Conservation (phyloP, 2,329 filamentous ascomycete species). For the Meredithiella fracta region DNA sequence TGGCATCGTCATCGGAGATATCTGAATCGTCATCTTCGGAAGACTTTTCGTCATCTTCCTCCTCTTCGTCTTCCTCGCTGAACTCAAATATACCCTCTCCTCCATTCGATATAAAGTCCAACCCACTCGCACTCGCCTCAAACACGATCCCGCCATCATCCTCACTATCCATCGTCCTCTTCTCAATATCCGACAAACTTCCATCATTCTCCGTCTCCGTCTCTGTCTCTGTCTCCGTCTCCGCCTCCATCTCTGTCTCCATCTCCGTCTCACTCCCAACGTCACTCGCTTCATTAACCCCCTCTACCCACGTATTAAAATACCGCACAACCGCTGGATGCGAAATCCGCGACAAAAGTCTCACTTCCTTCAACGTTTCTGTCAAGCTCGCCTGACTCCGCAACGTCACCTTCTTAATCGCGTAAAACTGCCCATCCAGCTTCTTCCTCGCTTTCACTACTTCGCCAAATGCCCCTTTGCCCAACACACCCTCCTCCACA, state of each 20-base stretch:
- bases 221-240: constrained; percentile 34
- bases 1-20: constrained; percentile 1
- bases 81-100: constrained; percentile 49
- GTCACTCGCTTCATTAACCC: constrained; percentile 30
- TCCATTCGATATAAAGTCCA: constrained; percentile 63
- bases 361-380: constrained; percentile 70
- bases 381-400: constrained; percentile 56
- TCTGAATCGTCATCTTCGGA: constrained; percentile 21
- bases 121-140: constrained; percentile 48
- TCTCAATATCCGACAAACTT: no score
- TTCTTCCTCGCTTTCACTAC: constrained; percentile 92
- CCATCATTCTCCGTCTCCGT: no score
- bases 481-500: constrained; percentile 72
- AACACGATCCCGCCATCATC: constrained; percentile 31
- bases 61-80: constrained; percentile 24
- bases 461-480: constrained; percentile 89
- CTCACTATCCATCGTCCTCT: constrained; percentile 38
- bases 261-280: constrained; percentile 30
- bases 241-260: no score
- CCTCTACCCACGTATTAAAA: constrained; percentile 88
- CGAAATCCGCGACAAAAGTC: constrained; percentile 78
- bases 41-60: constrained; percentile 28
- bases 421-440: constrained; percentile 83
- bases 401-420: constrained; percentile 89
- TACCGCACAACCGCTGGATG: constrained; percentile 79